Evolutionary conservation across 1,284 basidiomycete genomes (phyloP), one percentile per base, ranked within the genome.

Genomic region (Pyrrhoderma lamaoense): DNA sequence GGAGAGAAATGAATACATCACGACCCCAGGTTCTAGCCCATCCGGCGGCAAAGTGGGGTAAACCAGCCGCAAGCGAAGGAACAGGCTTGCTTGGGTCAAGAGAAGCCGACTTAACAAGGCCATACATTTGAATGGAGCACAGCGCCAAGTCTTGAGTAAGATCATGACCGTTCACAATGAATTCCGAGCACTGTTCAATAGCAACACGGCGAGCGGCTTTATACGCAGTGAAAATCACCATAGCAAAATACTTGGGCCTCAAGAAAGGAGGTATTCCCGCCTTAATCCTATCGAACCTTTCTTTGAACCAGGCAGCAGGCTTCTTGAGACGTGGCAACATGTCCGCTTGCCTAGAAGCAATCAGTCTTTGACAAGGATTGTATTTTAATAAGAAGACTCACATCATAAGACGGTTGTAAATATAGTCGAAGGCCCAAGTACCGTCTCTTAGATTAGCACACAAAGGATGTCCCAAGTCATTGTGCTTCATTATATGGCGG

Each of bases 1-100:
- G 82, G 11, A 95, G 70, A 0, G 92, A 94, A 65, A 96, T 95
- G 69, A 94, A 94, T 1, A 95, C 90, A 65, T 97, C 93, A 36
- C 93, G 80, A n/a, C 94, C 93, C 94, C 94, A 97, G 63, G 89
- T 93, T 44, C 93, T 77, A 13, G 92, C 92, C 93, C 94, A 97
- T 4, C 85, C 84, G 7, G 86, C 71, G 1, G 89, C 73, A 62
- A 97, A 97, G 69, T 97, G 93, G 9, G 94, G 93, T 23, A 97
- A 70, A 18, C 94, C 94, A n/a, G 93, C 93, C 1, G 94, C 93
- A 23, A 97, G 73, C 8, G 85, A 91, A 2, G 94, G 82, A 0
- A 83, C 85, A 1, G 76, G 67, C 60, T 77, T 77, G 1, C 64
- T 68, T 2, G 87, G 85, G 61, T 87, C 80, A 47, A 97, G 75